Base-by-base conservation (phyloP, 164 flowering plant species). In the Kalanchoe fedtschenkoi region DNA sequence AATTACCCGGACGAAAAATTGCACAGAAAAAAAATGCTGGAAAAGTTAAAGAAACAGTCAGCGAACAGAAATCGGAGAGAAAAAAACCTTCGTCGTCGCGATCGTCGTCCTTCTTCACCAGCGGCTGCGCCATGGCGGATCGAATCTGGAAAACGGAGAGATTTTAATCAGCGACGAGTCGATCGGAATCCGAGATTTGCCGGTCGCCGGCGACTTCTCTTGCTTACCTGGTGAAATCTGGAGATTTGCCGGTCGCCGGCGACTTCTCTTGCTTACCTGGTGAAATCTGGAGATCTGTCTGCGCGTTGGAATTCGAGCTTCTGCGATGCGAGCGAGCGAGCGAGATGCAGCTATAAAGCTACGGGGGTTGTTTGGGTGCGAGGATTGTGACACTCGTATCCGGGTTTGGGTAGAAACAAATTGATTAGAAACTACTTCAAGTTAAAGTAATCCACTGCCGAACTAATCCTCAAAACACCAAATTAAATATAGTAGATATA, bases 51-150 rank as follows among this genome's bases (percentile, higher is more conserved):
- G n/a, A 44, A 44, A 5, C 39, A 37, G 11, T 37, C 39, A 2
- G 39, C 13, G 8, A 6, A 37, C 22, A 24, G 56, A 51, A 17
- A 51, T 51, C 56, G 15, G 51, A n/a, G 8, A 44, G 6, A 44
- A 39, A 51, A 30, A 32, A 13, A 51, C 56, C 56, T 51, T 51
- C 56, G 56, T 51, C 56, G 26, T 51, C 56, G 32, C 56, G 56
- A 51, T 51, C 56, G 30, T 51, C 56, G 56, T 51, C 56, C 6
- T 51, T 51, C 17, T 51, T 51, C 32, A 51, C 56, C 9, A 51
- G 56, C 30, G 56, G 56, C 56, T 51, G 56, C 3, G 56, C 56
- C 56, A 51, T 51, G 4, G 17, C 56, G 56, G 5, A 5, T 21
- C 1, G 32, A 28, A 51, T 51, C 56, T 51, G 32, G 28, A 51